Evolutionary conservation across 169 alveolate genomes (phyloP).

Genomic region (Pseudocohnilembus persalinus): DNA sequence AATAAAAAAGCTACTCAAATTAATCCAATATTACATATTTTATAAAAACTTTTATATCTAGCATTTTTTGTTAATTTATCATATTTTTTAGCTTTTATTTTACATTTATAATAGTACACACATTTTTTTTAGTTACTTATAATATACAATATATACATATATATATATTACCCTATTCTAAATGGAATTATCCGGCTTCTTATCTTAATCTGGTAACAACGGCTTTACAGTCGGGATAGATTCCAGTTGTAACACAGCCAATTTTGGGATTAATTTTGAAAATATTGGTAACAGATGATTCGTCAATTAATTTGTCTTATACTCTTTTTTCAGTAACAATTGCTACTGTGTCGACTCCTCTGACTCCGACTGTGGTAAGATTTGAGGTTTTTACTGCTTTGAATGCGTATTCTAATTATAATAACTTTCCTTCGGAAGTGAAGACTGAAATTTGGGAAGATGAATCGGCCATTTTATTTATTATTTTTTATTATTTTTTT

Average conservation of each 20-base stretch:
- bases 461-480: slow-evolving; percentile 7
- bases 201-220: slow-evolving; percentile 74
- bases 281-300: slow-evolving; percentile 81
- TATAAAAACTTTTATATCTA: too few species aligned
- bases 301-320: slow-evolving; percentile 80
- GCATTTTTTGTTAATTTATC: too few species aligned
- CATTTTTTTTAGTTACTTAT: neutral
- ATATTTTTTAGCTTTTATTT: too few species aligned
- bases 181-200: slow-evolving; percentile 71
- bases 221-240: slow-evolving; percentile 80
- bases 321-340: slow-evolving; percentile 93
- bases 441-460: slow-evolving; percentile 95
- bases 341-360: slow-evolving; percentile 95
- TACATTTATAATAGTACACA: too few species aligned
- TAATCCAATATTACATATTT: too few species aligned
- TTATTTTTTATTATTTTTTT: too few species aligned
- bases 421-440: slow-evolving; percentile 98
- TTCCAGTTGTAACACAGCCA: slow-evolving; percentile 85
- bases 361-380: slow-evolving; percentile 95
- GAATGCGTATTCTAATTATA: slow-evolving; percentile 96
- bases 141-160: neutral
- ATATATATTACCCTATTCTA: slow-evolving; percentile 63
- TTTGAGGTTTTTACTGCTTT: slow-evolving; percentile 97
- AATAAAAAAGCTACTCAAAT: too few species aligned
- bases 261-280: slow-evolving; percentile 76